Base-by-base conservation (phyloP, 345 rosid species). In the Eutrema japonicum region DNA sequence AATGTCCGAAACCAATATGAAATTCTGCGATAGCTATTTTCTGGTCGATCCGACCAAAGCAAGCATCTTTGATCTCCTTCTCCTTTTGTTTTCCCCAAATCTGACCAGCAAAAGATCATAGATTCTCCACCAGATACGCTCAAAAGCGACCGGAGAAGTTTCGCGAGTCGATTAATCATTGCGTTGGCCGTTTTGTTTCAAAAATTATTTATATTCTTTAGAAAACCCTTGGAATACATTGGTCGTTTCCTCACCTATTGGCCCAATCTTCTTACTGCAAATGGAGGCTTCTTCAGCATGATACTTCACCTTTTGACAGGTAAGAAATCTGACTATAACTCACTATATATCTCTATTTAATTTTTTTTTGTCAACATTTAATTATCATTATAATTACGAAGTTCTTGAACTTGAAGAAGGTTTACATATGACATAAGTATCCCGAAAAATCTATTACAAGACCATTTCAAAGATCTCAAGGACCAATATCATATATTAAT, bases 31-130 rank as follows among this genome's bases (percentile, higher is more conserved):
- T 42, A 53, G 45, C 32, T 77, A 78, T 70, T 48, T 84, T 27
- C 18, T 59, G 14, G 70, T 87, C 7, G 77, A 80, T 65, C 84
- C 88, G 1, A 48, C 65, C 30, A 81, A 85, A 62, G 85, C 86
- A 32, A 78, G 82, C 54, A 37, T 72, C 29, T 1, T 77, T 35
- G 85, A 87, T 72, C 75, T 83, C 7, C 4, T 73, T 36, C 58
- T 65, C 30, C 81, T 87, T 65, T 55, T 85, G 66, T 74, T 81
- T 33, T 68, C 76, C 38, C 47, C 78, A 0, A 73, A 68, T 58
- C 29, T 62, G 26, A 36, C 58, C 10, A 62, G 35, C 13, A 27
- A 53, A 69, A 63, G 45, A 29, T 69, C 65, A 61, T 76, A 47
- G 75, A 69, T 29, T 69, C 70, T 69, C 57, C 79, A 14, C 70